Conservation (phyloP, 176 grass and related monocot species). For the Dactylis glomerata region DNA sequence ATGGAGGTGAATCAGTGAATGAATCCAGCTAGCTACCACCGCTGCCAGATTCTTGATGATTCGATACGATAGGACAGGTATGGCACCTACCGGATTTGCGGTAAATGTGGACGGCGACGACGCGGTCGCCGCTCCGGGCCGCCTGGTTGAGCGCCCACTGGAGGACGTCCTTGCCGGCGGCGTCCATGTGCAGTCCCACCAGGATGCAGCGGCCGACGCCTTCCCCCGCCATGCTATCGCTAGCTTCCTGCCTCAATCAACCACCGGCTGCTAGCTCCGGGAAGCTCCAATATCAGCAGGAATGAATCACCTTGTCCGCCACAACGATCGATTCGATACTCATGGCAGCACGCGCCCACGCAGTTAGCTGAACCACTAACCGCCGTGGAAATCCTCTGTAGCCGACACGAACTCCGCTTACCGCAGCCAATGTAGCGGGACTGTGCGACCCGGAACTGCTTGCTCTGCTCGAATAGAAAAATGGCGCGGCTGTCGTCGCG, state of each 20-base stretch:
- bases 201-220: slow-evolving; percentile 61
- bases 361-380: slow-evolving; percentile 32
- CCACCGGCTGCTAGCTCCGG: neutral
- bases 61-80: neutral
- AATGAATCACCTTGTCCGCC: neutral
- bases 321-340: neutral
- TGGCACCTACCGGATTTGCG: slow-evolving; percentile 63
- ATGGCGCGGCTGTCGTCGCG: slow-evolving; percentile 21
- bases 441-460: slow-evolving; percentile 40
- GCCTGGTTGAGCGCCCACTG: slow-evolving; percentile 60
- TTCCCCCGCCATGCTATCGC: slow-evolving; percentile 30
- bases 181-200: slow-evolving; percentile 83
- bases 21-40: slow-evolving; percentile 11
- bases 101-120: slow-evolving; percentile 91
- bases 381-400: slow-evolving; percentile 30
- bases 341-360: neutral
- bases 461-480: slow-evolving; percentile 37
- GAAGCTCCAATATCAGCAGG: slow-evolving; percentile 4
- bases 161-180: slow-evolving; percentile 73
- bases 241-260: neutral
- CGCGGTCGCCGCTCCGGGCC: slow-evolving; percentile 62
- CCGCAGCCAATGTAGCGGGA: slow-evolving; percentile 23
- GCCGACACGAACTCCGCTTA: neutral
- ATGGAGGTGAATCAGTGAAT: neutral
- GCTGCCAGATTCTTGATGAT: neutral